Base-by-base conservation (phyloP, 1,284 basidiomycete species). In the Moniliella sp. region DNA sequence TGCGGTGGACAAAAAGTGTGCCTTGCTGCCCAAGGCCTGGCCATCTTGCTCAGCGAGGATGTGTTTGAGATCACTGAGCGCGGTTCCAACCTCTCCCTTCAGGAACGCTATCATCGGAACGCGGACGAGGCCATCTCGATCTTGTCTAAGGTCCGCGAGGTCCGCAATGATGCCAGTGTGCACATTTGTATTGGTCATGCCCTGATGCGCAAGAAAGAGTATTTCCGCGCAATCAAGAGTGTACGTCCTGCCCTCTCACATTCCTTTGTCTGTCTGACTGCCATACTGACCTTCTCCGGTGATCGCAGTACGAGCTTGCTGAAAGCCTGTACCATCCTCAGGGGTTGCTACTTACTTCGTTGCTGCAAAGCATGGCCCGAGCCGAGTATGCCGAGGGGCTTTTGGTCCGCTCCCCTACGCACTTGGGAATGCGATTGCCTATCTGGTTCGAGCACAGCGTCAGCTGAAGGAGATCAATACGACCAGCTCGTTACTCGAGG, bases 21-120 rank as follows among this genome's bases (percentile, higher is more conserved):
- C 48, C 10, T 55, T 59, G 56, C 56, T 11, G 51, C 54, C 4
- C 56, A 59, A 28, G 54, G 49, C 7, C 43, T 59, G 35, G 54
- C 52, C 12, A 51, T 59, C 28, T 33, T 59, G 18, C 36, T 48
- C 5, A 52, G 50, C 10, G 56, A 59, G 30, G 56, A 56, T 19
- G 48, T 45, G 4, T 37, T 59, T 30, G 34, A 37, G 4, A 15
- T 30, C 2, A 15, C 25, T 1, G 31, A 41, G 10, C 43, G 42
- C 10, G 41, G 37, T 7, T 35, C 36, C 5, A 34, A 40, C 12
- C 42, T 43, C 10, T 46, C 48, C 10, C 25, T 31, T 7, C 26
- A 36, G 12, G 43, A 45, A 36, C 40, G 51, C 4, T 32, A 46
- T 15, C 42, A 37, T 25, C 32, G 33, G 27, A 46, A 43, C 23